Evolutionary conservation across 129 eudicot genomes (phyloP).

Genomic region (Artemisia annua): DNA sequence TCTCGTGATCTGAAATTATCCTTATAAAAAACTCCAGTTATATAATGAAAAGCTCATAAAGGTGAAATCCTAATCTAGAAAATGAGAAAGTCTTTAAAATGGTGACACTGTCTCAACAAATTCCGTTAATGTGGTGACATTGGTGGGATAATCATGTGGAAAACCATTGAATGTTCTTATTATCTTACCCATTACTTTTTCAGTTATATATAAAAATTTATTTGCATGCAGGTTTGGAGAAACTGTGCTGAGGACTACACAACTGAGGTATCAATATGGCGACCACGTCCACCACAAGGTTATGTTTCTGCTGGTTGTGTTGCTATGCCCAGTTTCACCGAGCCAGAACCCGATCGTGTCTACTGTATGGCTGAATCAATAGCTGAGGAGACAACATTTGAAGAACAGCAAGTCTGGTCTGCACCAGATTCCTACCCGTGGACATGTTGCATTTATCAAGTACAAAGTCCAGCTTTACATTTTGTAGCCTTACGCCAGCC

Average conservation of each 20-base stretch:
- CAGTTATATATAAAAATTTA: too few species aligned
- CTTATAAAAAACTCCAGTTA: background rate
- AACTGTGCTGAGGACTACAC: conserved; percentile 81
- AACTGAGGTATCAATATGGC: conserved; percentile 80
- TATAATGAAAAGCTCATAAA: background rate
- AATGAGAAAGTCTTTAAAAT: background rate
- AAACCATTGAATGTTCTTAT: background rate
- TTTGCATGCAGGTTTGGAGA: conserved; percentile 82
- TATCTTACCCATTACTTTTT: too few species aligned
- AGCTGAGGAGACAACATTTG: conserved; percentile 69
- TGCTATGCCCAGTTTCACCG: conserved; percentile 57
- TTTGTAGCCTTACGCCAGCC: conserved; percentile 85
- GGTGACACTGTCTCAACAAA: background rate
- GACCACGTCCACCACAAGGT: conserved; percentile 92
- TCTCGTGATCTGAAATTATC: background rate
- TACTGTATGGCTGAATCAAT: conserved; percentile 68
- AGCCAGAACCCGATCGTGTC: conserved; percentile 56
- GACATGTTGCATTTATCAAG: conserved; percentile 90
- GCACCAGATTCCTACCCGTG: conserved; percentile 96
- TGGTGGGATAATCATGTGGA: background rate
- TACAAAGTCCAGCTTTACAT: conserved; percentile 82
- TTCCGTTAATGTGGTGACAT: background rate
- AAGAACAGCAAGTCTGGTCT: conserved; percentile 84
- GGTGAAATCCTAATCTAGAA: background rate
- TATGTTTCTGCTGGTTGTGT: conserved; percentile 80